phyloP scores from a whole-genome alignment of 768 basidiomycete species.

The Aureoboletus auriporus region DNA sequence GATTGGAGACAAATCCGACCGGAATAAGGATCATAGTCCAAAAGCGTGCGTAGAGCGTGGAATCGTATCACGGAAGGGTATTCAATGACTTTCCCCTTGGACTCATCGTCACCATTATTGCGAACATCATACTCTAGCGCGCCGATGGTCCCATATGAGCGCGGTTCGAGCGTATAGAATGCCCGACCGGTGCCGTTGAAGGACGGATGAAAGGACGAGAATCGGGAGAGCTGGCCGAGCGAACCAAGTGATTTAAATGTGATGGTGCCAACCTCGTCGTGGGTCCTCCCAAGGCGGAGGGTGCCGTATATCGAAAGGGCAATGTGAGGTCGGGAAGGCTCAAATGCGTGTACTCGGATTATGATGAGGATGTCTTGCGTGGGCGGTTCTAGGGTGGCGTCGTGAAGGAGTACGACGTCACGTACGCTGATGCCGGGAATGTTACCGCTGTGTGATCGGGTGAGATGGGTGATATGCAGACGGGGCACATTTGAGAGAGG shows the following conservation, averaged over 20 bases:
- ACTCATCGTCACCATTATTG: no score
- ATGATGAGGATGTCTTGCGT: slow-evolving; percentile 11
- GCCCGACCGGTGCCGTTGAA: slow-evolving; percentile 13
- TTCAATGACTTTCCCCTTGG: background rate
- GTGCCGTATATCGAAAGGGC: slow-evolving; percentile 2
- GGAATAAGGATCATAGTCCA: slow-evolving; percentile 20
- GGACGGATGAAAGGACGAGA: slow-evolving; percentile 6
- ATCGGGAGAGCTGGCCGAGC: background rate
- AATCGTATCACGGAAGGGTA: slow-evolving; percentile 4
- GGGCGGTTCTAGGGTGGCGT: slow-evolving; percentile 4
- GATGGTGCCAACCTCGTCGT: slow-evolving; percentile 4
- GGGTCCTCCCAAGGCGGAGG: slow-evolving; percentile 3
- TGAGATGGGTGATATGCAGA: background rate
- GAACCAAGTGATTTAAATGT: slow-evolving; percentile 4
- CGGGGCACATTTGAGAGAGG: background rate
- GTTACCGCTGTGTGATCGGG: slow-evolving; percentile 8
- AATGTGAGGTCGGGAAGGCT: background rate
- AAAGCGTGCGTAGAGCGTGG: background rate
- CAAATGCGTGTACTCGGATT: background rate
- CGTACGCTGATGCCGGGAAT: background rate
- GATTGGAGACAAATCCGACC: slow-evolving; percentile 14
- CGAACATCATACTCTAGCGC: slow-evolving; percentile 14
- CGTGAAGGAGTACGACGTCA: slow-evolving; percentile 7
- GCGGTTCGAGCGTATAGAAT: background rate
- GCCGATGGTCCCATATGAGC: background rate